Conservation (phyloP, 192 early-diverging fungal species). For the Chytriomyces hyalinus region DNA sequence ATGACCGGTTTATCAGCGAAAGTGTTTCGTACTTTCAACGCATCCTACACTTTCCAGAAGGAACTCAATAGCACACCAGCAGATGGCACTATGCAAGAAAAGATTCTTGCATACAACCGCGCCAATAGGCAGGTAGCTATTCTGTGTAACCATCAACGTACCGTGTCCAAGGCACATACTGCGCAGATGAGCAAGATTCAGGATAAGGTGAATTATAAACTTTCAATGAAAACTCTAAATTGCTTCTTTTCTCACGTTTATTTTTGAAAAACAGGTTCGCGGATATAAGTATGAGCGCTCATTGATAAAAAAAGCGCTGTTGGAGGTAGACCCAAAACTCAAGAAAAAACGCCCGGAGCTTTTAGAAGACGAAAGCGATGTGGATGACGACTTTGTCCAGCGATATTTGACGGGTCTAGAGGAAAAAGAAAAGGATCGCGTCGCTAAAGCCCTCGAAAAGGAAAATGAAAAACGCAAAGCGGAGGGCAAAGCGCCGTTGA, state of each 20-base stretch:
- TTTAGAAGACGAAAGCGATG: slow-evolving; percentile 69
- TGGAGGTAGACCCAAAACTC: slow-evolving; percentile 74
- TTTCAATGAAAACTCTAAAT: no score
- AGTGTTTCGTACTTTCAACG: slow-evolving; percentile 99
- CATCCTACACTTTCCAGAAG: slow-evolving; percentile 90
- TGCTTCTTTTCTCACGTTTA: slow-evolving; percentile 5
- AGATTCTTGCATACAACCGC: slow-evolving; percentile 89
- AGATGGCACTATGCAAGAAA: slow-evolving; percentile 77
- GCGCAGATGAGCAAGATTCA: slow-evolving; percentile 78
- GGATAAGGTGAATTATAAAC: slow-evolving; percentile 66
- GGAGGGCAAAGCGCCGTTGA: slow-evolving; percentile 57
- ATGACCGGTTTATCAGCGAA: slow-evolving; percentile 96
- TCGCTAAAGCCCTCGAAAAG: slow-evolving; percentile 69
- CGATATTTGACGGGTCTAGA: slow-evolving; percentile 61
- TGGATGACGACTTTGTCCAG: slow-evolving; percentile 79
- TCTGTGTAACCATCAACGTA: slow-evolving; percentile 96
- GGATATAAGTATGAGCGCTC: slow-evolving; percentile 86
- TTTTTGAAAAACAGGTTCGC: slow-evolving; percentile 57
- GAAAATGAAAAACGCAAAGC: slow-evolving; percentile 82
- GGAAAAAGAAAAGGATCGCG: slow-evolving; percentile 77
- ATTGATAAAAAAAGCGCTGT: slow-evolving; percentile 70
- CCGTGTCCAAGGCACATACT: slow-evolving; percentile 80
- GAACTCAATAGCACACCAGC: slow-evolving; percentile 76
- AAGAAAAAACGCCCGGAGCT: slow-evolving; percentile 79
- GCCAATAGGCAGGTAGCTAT: slow-evolving; percentile 96